Evolutionary conservation across 805 yeast species (phyloP).

Genomic region (Candida oleophila): DNA sequence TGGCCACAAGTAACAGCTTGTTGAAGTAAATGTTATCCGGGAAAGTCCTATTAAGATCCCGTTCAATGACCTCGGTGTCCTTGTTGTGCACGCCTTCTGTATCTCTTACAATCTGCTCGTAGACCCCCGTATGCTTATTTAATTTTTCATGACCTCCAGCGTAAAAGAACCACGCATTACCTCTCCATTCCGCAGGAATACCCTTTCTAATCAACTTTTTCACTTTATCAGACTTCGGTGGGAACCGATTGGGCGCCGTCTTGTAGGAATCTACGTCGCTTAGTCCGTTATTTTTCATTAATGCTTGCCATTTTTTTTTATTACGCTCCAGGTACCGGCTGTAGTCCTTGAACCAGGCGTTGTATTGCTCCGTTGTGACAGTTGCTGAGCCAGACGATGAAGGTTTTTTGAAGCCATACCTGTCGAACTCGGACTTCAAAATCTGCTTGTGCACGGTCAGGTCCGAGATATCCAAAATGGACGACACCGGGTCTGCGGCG

Average conservation of each 20-base stretch:
- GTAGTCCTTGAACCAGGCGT: constrained; percentile 75
- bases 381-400: constrained; percentile 35
- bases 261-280: constrained; percentile 25
- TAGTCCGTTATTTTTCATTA: constrained; percentile 71
- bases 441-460: neutral
- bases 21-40: constrained; percentile 90
- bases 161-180: constrained; percentile 94
- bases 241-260: constrained; percentile 59
- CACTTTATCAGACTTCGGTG: constrained; percentile 74
- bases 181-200: constrained; percentile 96
- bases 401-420: constrained; percentile 84
- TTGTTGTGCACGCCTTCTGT: constrained; percentile 55
- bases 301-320: constrained; percentile 70
- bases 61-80: constrained; percentile 89
- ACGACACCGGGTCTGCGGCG: neutral
- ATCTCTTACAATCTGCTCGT: constrained; percentile 63
- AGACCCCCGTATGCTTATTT: constrained; percentile 69
- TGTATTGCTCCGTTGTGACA: constrained; percentile 55
- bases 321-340: constrained; percentile 61
- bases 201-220: constrained; percentile 86
- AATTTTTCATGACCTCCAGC: constrained; percentile 80
- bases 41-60: constrained; percentile 90
- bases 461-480: neutral
- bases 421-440: constrained; percentile 45
- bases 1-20: constrained; percentile 19